phyloP scores from a whole-genome alignment of 2,329 filamentous ascomycete species.

The Phialophora tarda region DNA sequence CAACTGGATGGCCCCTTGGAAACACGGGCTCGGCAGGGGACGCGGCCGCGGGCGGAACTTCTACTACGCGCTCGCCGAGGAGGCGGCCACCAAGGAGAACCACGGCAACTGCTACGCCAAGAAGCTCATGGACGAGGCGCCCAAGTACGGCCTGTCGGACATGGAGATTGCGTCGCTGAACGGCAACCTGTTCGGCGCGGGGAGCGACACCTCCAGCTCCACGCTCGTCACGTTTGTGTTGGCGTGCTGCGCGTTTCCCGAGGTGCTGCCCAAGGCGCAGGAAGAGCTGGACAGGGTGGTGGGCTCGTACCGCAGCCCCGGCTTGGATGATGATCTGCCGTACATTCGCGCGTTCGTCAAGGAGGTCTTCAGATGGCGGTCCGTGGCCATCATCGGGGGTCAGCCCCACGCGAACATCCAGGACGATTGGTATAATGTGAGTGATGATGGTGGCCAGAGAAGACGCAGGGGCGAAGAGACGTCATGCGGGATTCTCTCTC shows the following conservation, averaged over 20 bases:
- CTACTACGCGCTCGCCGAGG: constrained; percentile 60
- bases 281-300: constrained; percentile 59
- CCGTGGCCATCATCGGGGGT: constrained; percentile 45
- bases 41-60: constrained; percentile 57
- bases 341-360: constrained; percentile 62
- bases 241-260: constrained; percentile 46
- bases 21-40: constrained; percentile 53
- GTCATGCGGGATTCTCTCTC: not conserved
- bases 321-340: constrained; percentile 54
- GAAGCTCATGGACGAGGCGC: constrained; percentile 55
- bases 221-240: constrained; percentile 43
- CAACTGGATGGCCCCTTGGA: constrained; percentile 58
- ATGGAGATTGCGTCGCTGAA: constrained; percentile 56
- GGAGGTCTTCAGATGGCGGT: constrained; percentile 56
- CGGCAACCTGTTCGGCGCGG: constrained; percentile 49
- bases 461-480: no score
- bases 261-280: constrained; percentile 54
- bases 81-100: constrained; percentile 52
- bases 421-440: constrained; percentile 56
- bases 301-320: constrained; percentile 55
- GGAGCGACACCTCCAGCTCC: constrained; percentile 43
- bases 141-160: constrained; percentile 54
- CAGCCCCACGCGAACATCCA: constrained; percentile 57
- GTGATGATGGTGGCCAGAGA: constrained; percentile 38
- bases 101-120: constrained; percentile 53